Percentiles rank a stretch among this genome's conserved stretches.
Evolutionary conservation across 768 basidiomycete genomes (phyloP).

Genomic region (Boletus reticulatus): DNA sequence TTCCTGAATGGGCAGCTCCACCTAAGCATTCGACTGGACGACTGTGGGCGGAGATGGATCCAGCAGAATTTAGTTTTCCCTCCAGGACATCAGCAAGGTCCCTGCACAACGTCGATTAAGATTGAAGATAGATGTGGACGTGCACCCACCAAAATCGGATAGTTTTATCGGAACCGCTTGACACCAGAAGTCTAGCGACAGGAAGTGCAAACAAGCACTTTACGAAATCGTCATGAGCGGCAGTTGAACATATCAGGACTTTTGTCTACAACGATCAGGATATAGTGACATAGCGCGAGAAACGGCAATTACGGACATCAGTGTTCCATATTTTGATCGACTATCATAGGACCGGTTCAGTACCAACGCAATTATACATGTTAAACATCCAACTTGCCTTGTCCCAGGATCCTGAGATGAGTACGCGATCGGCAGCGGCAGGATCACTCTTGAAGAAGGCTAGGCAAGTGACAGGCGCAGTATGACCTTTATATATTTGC

Average conservation of each 20-base stretch:
- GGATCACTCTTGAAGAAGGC: constrained; percentile 54
- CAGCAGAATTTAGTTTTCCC: constrained; percentile 46
- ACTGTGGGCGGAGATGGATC: constrained; percentile 79
- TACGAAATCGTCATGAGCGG: constrained; percentile 88
- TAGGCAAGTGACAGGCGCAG: constrained; percentile 84
- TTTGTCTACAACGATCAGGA: constrained; percentile 53
- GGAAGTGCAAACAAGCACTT: constrained; percentile 79
- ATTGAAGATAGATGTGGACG: not conserved
- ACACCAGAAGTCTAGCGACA: constrained; percentile 63
- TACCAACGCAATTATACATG: not conserved
- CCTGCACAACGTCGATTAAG: constrained; percentile 40
- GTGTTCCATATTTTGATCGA: constrained; percentile 87
- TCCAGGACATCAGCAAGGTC: constrained; percentile 52
- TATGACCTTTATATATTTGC: constrained; percentile 79
- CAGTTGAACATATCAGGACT: constrained; percentile 62
- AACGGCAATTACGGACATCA: constrained; percentile 42
- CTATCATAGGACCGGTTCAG: constrained; percentile 38
- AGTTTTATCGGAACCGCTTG: constrained; percentile 88
- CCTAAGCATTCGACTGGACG: constrained; percentile 83
- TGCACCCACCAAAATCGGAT: constrained; percentile 76
- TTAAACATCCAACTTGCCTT: constrained; percentile 42
- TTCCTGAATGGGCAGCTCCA: constrained; percentile 47
- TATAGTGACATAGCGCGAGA: not conserved
- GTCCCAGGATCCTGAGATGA: constrained; percentile 96
- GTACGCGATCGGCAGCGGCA: constrained; percentile 43